phyloP scores from a whole-genome alignment of 768 basidiomycete genomes.

The Suillus cothurnatus region DNA sequence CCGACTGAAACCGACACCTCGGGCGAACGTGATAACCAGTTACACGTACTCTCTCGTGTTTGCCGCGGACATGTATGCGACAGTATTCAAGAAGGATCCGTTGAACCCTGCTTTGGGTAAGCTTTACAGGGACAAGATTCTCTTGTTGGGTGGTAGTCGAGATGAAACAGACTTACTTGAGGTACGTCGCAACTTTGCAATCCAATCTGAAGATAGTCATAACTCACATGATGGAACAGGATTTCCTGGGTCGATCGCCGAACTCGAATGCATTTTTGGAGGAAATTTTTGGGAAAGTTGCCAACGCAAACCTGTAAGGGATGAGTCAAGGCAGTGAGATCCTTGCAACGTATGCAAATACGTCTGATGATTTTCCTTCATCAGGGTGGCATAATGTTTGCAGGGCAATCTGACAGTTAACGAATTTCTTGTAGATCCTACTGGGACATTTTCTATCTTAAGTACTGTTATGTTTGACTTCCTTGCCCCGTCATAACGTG shows the following conservation, averaged over 20 bases:
- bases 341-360: too few relatives aligned
- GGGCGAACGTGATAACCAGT: conserved; percentile 27
- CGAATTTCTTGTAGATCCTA: too few relatives aligned
- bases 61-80: conserved; percentile 61
- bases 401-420: too few relatives aligned
- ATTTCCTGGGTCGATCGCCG: conserved; percentile 77
- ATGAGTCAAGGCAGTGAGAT: too few relatives aligned
- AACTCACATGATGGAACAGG: conserved; percentile 40
- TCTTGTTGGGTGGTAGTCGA: conserved; percentile 71
- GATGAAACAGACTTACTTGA: conserved; percentile 80
- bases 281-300: conserved; percentile 56
- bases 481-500: too few relatives aligned
- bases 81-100: conserved; percentile 84
- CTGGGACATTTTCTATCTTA: too few relatives aligned
- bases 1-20: background rate
- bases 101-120: conserved; percentile 67
- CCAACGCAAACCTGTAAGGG: conserved; percentile 36
- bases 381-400: too few relatives aligned
- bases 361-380: too few relatives aligned
- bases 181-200: conserved; percentile 38
- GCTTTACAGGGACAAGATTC: conserved; percentile 75
- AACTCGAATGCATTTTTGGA: conserved; percentile 76
- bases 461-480: too few relatives aligned
- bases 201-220: background rate
- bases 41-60: conserved; percentile 76